Conservation (phyloP, 164 flowering plant genomes). For the Stephania yunnanensis region DNA sequence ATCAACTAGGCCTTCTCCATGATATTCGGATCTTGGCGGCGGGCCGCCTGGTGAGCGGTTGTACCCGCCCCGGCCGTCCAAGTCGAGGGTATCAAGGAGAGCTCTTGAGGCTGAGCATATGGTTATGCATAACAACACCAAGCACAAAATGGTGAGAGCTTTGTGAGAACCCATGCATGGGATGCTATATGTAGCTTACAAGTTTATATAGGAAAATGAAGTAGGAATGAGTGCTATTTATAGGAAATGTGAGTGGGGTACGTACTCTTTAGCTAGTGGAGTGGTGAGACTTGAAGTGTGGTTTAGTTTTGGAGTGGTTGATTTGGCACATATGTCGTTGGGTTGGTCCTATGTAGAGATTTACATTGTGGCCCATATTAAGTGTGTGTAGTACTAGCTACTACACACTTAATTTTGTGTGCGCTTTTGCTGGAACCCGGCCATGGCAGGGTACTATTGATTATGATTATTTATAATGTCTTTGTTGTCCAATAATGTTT, state of each 20-base stretch:
- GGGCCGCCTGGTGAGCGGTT: neutral
- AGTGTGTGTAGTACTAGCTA: neutral
- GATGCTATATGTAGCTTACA: slow-evolving; percentile 2
- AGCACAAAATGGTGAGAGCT: slow-evolving; percentile 12
- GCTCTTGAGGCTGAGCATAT: slow-evolving; percentile 27
- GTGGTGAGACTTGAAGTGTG: no score
- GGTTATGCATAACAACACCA: slow-evolving; percentile 20
- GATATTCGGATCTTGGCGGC: neutral
- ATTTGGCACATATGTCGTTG: slow-evolving; percentile 8
- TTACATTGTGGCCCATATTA: neutral
- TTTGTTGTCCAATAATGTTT: neutral
- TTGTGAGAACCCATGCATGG: slow-evolving; percentile 20
- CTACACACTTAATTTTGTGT: neutral
- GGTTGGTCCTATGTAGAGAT: neutral
- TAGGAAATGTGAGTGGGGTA: slow-evolving; percentile 9
- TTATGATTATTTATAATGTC: no score
- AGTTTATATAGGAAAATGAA: neutral
- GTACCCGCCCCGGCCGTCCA: neutral
- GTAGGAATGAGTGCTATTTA: slow-evolving; percentile 12
- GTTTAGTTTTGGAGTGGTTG: slow-evolving; percentile 6
- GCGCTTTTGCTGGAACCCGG: no score
- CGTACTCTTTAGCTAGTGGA: neutral
- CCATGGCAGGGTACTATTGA: no score
- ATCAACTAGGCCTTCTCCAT: neutral
- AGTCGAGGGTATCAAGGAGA: slow-evolving; percentile 19